Conservation (phyloP, 169 alveolate genomes). For the Plasmodium blacklocki region DNA sequence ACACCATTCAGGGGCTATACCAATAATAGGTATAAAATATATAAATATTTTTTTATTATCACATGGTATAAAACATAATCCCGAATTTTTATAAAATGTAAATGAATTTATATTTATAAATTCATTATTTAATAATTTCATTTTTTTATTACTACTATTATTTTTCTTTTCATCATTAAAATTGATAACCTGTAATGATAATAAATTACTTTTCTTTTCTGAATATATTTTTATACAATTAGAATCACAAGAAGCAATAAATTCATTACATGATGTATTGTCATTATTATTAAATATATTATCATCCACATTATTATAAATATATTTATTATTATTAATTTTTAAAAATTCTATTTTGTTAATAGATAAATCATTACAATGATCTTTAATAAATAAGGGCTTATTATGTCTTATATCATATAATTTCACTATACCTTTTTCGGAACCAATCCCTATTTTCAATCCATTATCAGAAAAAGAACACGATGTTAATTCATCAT, state of each 20-base stretch:
- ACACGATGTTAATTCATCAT: constrained; percentile 54
- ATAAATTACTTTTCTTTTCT: constrained; percentile 62
- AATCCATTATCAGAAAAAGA: constrained; percentile 82
- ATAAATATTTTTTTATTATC: constrained; percentile 95
- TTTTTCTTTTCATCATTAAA: constrained; percentile 51
- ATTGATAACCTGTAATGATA: constrained; percentile 75
- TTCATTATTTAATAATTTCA: constrained; percentile 32
- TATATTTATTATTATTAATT: constrained; percentile 69
- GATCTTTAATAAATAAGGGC: constrained; percentile 79
- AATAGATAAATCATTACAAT: constrained; percentile 79
- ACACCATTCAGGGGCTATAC: constrained; percentile 98
- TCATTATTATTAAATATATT: background rate
- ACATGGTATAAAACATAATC: constrained; percentile 93
- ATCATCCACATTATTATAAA: constrained; percentile 19
- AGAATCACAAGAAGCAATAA: constrained; percentile 81
- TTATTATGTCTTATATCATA: constrained; percentile 83
- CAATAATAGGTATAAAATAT: constrained; percentile 94
- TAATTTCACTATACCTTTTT: constrained; percentile 76
- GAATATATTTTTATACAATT: constrained; percentile 80
- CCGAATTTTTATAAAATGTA: constrained; percentile 90
- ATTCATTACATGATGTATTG: constrained; percentile 49
- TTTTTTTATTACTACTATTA: constrained; percentile 20
- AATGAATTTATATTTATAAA: constrained; percentile 79
- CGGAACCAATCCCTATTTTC: constrained; percentile 82
- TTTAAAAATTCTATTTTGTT: constrained; percentile 81